A percentile compares a stretch with the other conserved stretches of the same genome.
Conservation (phyloP, 805 yeast species). For the Pichia phayaonensis region DNA sequence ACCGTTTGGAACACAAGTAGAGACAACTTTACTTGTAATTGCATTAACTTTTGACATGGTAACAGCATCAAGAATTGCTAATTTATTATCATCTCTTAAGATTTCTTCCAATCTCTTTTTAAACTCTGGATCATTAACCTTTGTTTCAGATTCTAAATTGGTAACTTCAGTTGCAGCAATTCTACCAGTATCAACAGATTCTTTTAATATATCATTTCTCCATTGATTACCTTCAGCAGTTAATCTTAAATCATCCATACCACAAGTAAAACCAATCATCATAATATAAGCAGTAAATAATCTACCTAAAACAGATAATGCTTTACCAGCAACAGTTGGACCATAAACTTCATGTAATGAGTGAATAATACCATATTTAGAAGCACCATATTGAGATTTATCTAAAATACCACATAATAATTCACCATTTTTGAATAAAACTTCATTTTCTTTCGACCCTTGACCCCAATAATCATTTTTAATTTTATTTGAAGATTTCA, state of each 20-base stretch:
- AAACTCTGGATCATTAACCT: conserved; percentile 60
- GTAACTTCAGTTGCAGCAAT: conserved; percentile 93
- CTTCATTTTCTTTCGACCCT: conserved; percentile 77
- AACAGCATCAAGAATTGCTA: conserved; percentile 92
- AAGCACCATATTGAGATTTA: conserved; percentile 97
- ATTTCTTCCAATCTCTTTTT: conserved; percentile 88
- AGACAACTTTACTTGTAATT: conserved; percentile 89
- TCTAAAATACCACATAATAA: conserved; percentile 88
- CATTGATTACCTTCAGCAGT: conserved; percentile 85
- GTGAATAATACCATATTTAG: conserved; percentile 94
- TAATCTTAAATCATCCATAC: conserved; percentile 96
- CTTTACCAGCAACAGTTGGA: conserved; percentile 79
- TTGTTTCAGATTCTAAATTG: conserved; percentile 52
- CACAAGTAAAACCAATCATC: conserved; percentile 94
- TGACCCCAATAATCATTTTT: conserved; percentile 94
- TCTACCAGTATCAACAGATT: conserved; percentile 77
- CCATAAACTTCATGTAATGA: conserved; percentile 96
- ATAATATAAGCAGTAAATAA: conserved; percentile 90
- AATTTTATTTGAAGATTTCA: conserved; percentile 76
- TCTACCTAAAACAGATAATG: conserved; percentile 88
- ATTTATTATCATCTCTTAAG: conserved; percentile 83
- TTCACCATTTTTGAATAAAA: conserved; percentile 79
- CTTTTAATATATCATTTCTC: conserved; percentile 76
- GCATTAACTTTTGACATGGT: conserved; percentile 88
- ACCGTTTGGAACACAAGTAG: conserved; percentile 92